Percentiles rank a stretch among this genome's conserved stretches.
Conservation (phyloP, 768 basidiomycete species). For the Dioszegia crocea region DNA sequence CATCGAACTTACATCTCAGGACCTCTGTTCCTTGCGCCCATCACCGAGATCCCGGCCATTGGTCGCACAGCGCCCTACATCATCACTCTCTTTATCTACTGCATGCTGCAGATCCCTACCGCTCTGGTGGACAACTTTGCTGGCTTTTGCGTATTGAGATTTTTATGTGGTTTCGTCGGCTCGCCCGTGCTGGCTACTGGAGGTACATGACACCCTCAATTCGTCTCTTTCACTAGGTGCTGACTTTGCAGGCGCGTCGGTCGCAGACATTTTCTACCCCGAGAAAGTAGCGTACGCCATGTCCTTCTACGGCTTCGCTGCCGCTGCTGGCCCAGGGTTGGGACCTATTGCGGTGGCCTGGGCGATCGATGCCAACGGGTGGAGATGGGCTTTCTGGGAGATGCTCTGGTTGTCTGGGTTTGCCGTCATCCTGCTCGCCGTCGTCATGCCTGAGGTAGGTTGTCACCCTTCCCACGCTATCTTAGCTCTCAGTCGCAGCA, state of each 20-base stretch:
- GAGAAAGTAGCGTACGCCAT: slow-evolving; percentile 31
- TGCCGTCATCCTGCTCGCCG: slow-evolving; percentile 18
- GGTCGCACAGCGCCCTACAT: slow-evolving; percentile 34
- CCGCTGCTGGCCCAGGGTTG: slow-evolving; percentile 30
- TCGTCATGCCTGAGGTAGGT: slow-evolving; percentile 31
- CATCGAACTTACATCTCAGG: no score
- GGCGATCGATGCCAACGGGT: slow-evolving; percentile 25
- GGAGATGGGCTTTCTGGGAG: slow-evolving; percentile 37
- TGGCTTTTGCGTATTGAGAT: slow-evolving; percentile 27
- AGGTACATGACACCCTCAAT: slow-evolving; percentile 9
- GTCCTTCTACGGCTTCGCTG: slow-evolving; percentile 29
- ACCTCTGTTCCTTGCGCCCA: slow-evolving; percentile 29
- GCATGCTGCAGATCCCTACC: slow-evolving; percentile 24
- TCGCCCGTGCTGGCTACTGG: slow-evolving; percentile 35
- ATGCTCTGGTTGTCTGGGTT: slow-evolving; percentile 25
- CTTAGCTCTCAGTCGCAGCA: no score
- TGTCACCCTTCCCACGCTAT: background rate
- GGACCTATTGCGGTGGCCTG: slow-evolving; percentile 31
- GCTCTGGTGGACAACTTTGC: slow-evolving; percentile 25
- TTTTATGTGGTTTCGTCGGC: slow-evolving; percentile 35
- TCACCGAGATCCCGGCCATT: slow-evolving; percentile 33
- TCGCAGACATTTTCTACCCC: slow-evolving; percentile 28
- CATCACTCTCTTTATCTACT: slow-evolving; percentile 25
- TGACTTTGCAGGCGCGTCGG: slow-evolving; percentile 17
- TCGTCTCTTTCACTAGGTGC: background rate